Evolutionary conservation across 768 basidiomycete species (phyloP), one percentile per base, ranked within the genome.

Genomic region (Hygrophoropsis aurantiaca): DNA sequence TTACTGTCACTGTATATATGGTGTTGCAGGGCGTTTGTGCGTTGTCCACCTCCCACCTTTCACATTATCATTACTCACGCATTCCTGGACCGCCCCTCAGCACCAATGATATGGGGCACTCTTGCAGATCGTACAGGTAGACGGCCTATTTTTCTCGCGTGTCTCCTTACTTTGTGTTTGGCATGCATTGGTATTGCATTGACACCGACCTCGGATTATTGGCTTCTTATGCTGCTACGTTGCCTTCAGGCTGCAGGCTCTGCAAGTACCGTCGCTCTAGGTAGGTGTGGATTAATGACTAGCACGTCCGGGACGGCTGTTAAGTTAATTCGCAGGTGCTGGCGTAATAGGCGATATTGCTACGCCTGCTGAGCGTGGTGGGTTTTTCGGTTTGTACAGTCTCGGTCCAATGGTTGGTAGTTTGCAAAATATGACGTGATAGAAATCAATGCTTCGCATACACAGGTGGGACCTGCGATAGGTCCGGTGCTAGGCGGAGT

Each of bases 321-420:
- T 18, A 30, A 42, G 50, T 11, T 58, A 11, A 23, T 32, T 32
- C 21, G 32, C 53, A 81, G 84, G 84, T 43, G 81, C 85, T 26
- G 91, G 91, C 5, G 81, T 88, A 5, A 78, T 94, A 46, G 81
- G 81, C 2, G 91, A 94, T 59, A 85, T 94, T 21, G 78, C 87
- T 5, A 77, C 77, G 2, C 82, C 79, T 0, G 74, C 78, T 30
- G 89, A 93, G 65, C 71, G 90, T 27, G 91, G 87, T 15, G 78
- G 81, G 6, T 90, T 84, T 65, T 77, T 82, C 46, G 90, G 89
- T 3, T 41, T 87, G 7, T 88, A 81, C 62, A 73, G 66, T 27
- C 48, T 85, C 3, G 85, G 85, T 0, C 82, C 85, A n/a, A 74
- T 82, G 74, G 84, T 81, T 51, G 34, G 55, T 58, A 30, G 30